These are phyloP conservation scores for Cyclotella baltica DNA, from an alignment of 108 stramenopile species.

Conservation along the genomic window DNA sequence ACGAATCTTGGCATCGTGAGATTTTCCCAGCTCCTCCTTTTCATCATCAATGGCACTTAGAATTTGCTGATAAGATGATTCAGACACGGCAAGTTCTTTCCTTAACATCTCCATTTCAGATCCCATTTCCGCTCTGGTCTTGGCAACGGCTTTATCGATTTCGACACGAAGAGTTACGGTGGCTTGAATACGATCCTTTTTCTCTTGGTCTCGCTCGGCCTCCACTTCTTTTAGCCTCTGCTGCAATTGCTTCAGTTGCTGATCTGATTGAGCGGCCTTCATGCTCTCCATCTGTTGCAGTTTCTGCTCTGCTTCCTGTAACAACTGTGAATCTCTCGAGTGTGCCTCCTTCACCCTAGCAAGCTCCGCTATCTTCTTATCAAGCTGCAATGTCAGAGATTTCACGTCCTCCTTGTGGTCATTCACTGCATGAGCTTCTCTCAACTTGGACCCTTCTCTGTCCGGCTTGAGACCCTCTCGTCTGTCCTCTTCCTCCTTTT, in stretches of 20 bases:
- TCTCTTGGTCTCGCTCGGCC: conserved; percentile 33
- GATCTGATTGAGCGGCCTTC: conserved; percentile 4
- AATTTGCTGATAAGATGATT: conserved; percentile 40
- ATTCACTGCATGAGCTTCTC: conserved; percentile 1
- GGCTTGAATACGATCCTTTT: conserved; percentile 22
- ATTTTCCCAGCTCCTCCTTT: conserved; percentile 20
- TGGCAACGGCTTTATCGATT: conserved; percentile 7
- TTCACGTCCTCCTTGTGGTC: conserved; percentile 3
- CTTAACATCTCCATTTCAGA: conserved; percentile 33
- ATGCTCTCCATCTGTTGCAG: not conserved
- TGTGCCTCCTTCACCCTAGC: conserved; percentile 11
- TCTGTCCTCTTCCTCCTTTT: no score
- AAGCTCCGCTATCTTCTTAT: not conserved
- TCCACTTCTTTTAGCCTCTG: conserved; percentile 17
- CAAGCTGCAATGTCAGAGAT: conserved; percentile 4
- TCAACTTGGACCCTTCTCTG: not conserved
- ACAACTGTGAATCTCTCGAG: not conserved
- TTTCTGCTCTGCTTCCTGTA: not conserved
- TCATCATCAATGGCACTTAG: conserved; percentile 40
- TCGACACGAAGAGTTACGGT: conserved; percentile 24
- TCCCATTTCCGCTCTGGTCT: not conserved
- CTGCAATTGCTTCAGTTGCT: not conserved
- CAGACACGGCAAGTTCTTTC: conserved; percentile 35
- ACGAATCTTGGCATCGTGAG: conserved; percentile 26
- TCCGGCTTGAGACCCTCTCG: no score